phyloP scores from a whole-genome alignment of 2,329 filamentous ascomycete species.

The Aspergillus novofumigatus region DNA sequence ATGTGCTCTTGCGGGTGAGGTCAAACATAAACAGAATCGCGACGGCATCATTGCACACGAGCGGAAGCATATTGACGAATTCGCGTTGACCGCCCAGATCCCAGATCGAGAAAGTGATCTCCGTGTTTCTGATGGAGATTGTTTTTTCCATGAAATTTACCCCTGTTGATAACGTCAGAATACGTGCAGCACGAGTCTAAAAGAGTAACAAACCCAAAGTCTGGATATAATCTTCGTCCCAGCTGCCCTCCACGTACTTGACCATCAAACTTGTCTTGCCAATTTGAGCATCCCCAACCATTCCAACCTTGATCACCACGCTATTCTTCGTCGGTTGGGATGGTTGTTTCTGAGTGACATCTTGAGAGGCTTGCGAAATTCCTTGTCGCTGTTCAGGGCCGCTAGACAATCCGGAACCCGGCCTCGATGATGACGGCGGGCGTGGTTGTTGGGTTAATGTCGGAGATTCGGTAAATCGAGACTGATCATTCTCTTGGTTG shows the following conservation, averaged over 20 bases:
- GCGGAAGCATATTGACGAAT: slow-evolving; percentile 98
- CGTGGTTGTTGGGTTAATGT: slow-evolving; percentile 38
- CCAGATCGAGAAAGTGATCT: slow-evolving; percentile 99
- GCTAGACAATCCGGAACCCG: slow-evolving; percentile 48
- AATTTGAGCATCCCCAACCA: slow-evolving; percentile 98
- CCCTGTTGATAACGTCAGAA: slow-evolving; percentile 46
- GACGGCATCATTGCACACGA: slow-evolving; percentile 99
- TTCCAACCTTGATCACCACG: slow-evolving; percentile 98
- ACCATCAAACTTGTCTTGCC: slow-evolving; percentile 99
- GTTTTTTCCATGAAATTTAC: slow-evolving; percentile 99
- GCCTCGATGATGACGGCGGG: slow-evolving; percentile 38
- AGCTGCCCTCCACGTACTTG: slow-evolving; percentile 98
- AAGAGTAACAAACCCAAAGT: slow-evolving; percentile 61
- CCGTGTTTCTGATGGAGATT: slow-evolving; percentile 97
- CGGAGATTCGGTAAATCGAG: slow-evolving; percentile 40
- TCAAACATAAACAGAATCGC: slow-evolving; percentile 99
- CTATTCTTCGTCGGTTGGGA: slow-evolving; percentile 48
- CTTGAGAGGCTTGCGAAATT: slow-evolving; percentile 47
- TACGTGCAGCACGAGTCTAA: slow-evolving; percentile 1
- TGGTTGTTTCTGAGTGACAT: slow-evolving; percentile 44
- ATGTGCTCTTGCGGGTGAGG: slow-evolving; percentile 91
- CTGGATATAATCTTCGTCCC: slow-evolving; percentile 99
- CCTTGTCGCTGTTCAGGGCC: slow-evolving; percentile 40
- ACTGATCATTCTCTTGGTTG: slow-evolving; percentile 45
- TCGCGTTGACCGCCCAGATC: slow-evolving; percentile 96